Base-by-base conservation (phyloP, 768 basidiomycete genomes). In the Pulveroboletus sp. region DNA sequence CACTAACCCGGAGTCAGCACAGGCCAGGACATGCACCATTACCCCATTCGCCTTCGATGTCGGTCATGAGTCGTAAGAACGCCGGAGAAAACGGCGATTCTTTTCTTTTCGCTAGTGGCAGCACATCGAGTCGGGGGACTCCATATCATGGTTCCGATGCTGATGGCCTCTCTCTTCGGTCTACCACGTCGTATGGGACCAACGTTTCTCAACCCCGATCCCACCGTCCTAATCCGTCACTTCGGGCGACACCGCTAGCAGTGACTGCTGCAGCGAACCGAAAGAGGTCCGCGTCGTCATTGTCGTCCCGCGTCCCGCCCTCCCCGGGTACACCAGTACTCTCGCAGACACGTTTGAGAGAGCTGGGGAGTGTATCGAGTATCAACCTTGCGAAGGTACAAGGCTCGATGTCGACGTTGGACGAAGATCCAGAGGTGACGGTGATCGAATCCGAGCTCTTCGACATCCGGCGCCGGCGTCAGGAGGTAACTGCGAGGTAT, bases 401-500 rank as follows among this genome's bases (percentile, higher is more conserved):
- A 34, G 53, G 58, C 17, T 53, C 63, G 30, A 53, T 45, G 44
- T 56, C 50, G 27, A 51, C 53, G 40, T 54, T 44, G 46, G 68
- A 66, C 31, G 73, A 72, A 45, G 76, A 74, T 44, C 57, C 59
- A 12, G 72, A 74, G 23, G 57, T 68, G 47, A 49, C 50, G 38
- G 68, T 57, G 22, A 59, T 76, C 47, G 82, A 85, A 58, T 65
- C 67, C 7, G 86, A 88, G 68, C 73, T 89, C 72, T 73, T 75
- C 13, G 86, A 88, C 46, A 83, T 92, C 49, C 78, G 84, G 47
- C 65, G 79, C 53, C 75, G 86, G 54, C 73, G 86, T 31, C 81
- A 79, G 47, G 88, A 89, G 59, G 86, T 92, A 26, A 77, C 76
- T 29, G 73, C 70, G 55, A 78, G 88, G 56, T 92, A 92, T 59